Percentiles rank a stretch among this genome's conserved stretches.
Conservation (phyloP, 371 early-diverging fungal species). For the Mucor lusitanicus region DNA sequence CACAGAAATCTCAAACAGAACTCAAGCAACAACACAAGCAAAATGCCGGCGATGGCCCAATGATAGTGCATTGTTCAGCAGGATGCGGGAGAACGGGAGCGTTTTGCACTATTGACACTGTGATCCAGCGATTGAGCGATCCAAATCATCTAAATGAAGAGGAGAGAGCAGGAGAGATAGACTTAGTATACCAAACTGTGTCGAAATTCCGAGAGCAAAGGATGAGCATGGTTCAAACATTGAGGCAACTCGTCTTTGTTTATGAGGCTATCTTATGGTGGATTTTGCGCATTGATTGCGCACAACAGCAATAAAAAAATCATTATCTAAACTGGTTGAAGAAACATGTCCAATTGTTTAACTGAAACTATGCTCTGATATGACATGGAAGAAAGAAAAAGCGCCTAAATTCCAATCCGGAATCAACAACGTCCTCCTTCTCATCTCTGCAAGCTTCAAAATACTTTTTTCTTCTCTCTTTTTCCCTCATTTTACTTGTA, state of each 20-base stretch:
- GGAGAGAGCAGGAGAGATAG: constrained; percentile 24
- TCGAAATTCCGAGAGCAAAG: constrained; percentile 73
- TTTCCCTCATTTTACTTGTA: neutral
- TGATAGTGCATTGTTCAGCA: constrained; percentile 92
- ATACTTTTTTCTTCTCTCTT: neutral
- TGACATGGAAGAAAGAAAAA: neutral
- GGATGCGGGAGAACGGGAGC: constrained; percentile 95
- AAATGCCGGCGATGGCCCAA: constrained; percentile 46
- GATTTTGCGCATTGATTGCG: constrained; percentile 8
- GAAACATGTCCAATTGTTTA: constrained; percentile 7
- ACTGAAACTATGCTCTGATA: neutral
- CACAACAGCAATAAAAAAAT: constrained; percentile 1
- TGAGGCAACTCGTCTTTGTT: constrained; percentile 82
- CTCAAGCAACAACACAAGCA: constrained; percentile 27
- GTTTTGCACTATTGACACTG: constrained; percentile 80
- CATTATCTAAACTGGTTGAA: neutral
- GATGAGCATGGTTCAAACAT: constrained; percentile 79
- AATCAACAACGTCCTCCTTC: neutral
- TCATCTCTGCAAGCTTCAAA: neutral
- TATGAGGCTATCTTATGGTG: constrained; percentile 76
- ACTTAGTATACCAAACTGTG: constrained; percentile 53
- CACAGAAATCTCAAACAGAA: constrained; percentile 32
- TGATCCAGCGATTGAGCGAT: constrained; percentile 27
- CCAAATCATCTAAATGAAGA: neutral
- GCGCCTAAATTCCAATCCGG: neutral